These are phyloP conservation scores for Metschnikowia colocasiae DNA, from an alignment of 805 yeast genomes.

Conservation along the genomic window DNA sequence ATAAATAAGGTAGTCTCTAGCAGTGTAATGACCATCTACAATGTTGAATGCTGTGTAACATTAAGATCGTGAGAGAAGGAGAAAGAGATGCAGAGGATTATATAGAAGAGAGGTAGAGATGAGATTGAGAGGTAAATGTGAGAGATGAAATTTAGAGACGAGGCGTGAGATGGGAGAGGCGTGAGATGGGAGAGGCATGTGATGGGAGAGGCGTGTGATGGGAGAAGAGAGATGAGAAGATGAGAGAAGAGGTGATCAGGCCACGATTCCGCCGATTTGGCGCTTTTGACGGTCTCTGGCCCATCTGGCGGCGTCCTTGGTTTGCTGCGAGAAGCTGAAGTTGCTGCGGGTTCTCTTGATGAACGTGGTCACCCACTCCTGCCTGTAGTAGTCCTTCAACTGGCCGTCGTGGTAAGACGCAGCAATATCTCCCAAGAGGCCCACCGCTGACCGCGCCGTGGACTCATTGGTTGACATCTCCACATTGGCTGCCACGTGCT, in stretches of 20 bases:
- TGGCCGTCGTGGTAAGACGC: slow-evolving; percentile 80
- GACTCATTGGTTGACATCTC: slow-evolving; percentile 61
- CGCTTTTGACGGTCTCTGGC: slow-evolving; percentile 82
- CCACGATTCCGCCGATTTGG: slow-evolving; percentile 19
- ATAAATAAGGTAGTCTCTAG: too few species aligned
- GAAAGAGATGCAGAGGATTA: slow-evolving; percentile 4
- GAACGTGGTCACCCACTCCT: slow-evolving; percentile 76
- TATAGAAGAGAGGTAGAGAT: slow-evolving; percentile 4
- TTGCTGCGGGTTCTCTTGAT: slow-evolving; percentile 70
- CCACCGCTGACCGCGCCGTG: slow-evolving; percentile 79
- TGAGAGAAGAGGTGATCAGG: background rate
- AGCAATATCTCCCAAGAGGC: slow-evolving; percentile 89
- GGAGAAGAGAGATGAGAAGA: background rate
- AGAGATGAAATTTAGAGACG: slow-evolving; percentile 6
- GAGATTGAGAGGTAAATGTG: slow-evolving; percentile 7
- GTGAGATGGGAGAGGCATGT: slow-evolving; percentile 5
- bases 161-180: background rate
- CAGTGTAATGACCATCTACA: too few species aligned
- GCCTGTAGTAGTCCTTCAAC: slow-evolving; percentile 59
- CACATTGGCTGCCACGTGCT: slow-evolving; percentile 55
- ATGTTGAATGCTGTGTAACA: slow-evolving; percentile 2
- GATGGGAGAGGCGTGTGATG: background rate
- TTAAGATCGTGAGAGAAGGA: slow-evolving; percentile 1
- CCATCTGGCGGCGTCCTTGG: slow-evolving; percentile 95
- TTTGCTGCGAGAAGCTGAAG: slow-evolving; percentile 55